Evolutionary conservation across 2,329 filamentous ascomycete species (phyloP), one percentile per base, ranked within the genome.

Genomic region (Cryphonectria nitschkei): DNA sequence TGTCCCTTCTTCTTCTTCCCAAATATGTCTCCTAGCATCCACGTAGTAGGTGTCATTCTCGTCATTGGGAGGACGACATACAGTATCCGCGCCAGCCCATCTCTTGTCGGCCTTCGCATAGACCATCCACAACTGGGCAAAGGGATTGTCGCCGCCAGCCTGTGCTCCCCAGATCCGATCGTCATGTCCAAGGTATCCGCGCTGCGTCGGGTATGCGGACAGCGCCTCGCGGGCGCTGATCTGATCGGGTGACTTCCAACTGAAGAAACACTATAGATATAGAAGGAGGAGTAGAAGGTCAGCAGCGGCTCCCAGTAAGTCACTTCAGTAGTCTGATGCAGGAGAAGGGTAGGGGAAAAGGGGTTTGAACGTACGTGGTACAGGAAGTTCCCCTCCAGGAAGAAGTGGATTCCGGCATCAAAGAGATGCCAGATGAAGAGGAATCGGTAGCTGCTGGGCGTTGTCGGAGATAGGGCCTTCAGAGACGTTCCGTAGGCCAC

Each of bases 351-450:
- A 7, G 13, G n/a, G 22, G 9, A 9, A 2, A 39, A 29, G 13
- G 37, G 34, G 11, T 29, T n/a, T 2, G 32, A 2, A 71, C 71
- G 32, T 61, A 68, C 71, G 83, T 97, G 93, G 86, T 94, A 98
- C 34, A 98, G 89, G 81, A 94, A 98, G 77, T 90, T 92, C 68
- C 94, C 95, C 83, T 98, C 95, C 79, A 98, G 92, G 79, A 94
- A 85, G 81, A 97, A 89, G 84, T 99, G 96, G 77, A 95, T 95
- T 60, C 98, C 87, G 43, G 93, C 93, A 80, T 98, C 95, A 82
- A 97, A 97, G 52, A 93, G 87, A 83, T 98, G 95, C 95, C 95
- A 98, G 82, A 97, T 88, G 86, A 97, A 97, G 74, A 98, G 90
- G 78, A 93, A 83, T 73, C 94, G 93, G 69, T 86, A 85, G 67